phyloP scores from a whole-genome alignment of 371 early-diverging fungal genomes.

The Mucor circinelloides region DNA sequence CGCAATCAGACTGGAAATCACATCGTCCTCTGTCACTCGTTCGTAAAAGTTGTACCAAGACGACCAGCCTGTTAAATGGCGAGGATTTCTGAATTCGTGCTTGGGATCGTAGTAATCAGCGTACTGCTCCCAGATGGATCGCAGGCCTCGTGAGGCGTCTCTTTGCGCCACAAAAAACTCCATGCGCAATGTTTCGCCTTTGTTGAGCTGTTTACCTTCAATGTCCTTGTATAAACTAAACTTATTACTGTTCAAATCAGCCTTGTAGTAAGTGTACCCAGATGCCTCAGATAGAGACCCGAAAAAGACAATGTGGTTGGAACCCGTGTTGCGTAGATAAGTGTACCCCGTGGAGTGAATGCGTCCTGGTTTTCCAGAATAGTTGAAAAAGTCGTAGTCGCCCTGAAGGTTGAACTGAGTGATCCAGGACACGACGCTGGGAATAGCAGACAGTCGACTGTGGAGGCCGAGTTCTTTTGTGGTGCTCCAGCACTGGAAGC shows the following conservation, averaged over 20 bases:
- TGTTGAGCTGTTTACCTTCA: constrained; percentile 32
- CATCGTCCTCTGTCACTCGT: constrained; percentile 52
- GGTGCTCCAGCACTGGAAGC: constrained; percentile 63
- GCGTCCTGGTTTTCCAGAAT: constrained; percentile 50
- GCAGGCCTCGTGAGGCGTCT: constrained; percentile 27
- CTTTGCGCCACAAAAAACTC: constrained; percentile 20
- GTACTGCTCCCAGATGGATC: constrained; percentile 51
- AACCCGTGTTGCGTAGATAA: constrained; percentile 46
- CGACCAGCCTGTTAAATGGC: constrained; percentile 60
- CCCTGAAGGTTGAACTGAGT: constrained; percentile 52
- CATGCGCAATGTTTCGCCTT: constrained; percentile 18
- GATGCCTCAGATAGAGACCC: constrained; percentile 55
- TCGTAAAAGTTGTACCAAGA: constrained; percentile 65
- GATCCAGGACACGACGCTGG: constrained; percentile 35
- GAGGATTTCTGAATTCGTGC: constrained; percentile 23
- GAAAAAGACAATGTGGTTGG: constrained; percentile 38
- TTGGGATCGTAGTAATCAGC: constrained; percentile 39
- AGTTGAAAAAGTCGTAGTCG: constrained; percentile 57
- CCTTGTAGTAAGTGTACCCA: constrained; percentile 59
- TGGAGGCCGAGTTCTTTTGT: constrained; percentile 33
- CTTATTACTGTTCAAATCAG: constrained; percentile 37
- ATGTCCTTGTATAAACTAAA: constrained; percentile 54
- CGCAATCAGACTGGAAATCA: constrained; percentile 45
- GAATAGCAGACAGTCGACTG: constrained; percentile 35
- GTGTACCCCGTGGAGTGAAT: constrained; percentile 61